Evolutionary conservation across 495 filamentous ascomycete genomes (phyloP).

Genomic region (Bacidia rubella): DNA sequence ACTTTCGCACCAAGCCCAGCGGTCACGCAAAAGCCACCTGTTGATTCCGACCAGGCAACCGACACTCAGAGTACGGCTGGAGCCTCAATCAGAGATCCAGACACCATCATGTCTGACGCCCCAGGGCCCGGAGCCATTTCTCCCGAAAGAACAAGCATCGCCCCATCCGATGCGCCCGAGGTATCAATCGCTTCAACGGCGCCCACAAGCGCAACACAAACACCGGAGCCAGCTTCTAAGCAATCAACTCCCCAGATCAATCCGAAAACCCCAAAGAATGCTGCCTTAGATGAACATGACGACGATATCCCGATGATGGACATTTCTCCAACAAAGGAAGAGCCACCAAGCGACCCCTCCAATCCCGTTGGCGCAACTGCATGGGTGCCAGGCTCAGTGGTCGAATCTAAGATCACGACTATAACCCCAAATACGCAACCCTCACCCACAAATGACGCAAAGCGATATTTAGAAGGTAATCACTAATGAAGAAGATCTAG

Average conservation of each 20-base stretch:
- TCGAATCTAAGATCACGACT: too few species aligned
- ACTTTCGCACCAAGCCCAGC: background rate
- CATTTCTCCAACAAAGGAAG: background rate
- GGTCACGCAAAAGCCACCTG: background rate
- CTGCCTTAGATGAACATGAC: background rate
- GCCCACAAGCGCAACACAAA: background rate
- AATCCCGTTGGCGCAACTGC: background rate
- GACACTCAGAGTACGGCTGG: background rate
- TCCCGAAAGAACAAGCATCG: background rate
- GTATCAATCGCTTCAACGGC: background rate
- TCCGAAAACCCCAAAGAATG: background rate
- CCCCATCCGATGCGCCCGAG: background rate
- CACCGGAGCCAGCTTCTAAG: background rate
- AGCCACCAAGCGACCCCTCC: background rate
- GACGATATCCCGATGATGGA: conserved; percentile 9
- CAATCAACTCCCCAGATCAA: background rate
- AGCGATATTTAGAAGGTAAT: too few species aligned
- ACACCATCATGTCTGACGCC: conserved; percentile 11
- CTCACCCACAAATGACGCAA: too few species aligned
- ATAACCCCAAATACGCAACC: background rate
- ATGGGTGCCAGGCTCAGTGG: background rate
- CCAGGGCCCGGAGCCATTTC: background rate
- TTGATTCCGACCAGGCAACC: too few species aligned
- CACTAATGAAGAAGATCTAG: too few species aligned
- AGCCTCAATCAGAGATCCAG: background rate